Evolutionary conservation across 1,284 basidiomycete genomes (phyloP).

Genomic region (Meira miltonrushii): DNA sequence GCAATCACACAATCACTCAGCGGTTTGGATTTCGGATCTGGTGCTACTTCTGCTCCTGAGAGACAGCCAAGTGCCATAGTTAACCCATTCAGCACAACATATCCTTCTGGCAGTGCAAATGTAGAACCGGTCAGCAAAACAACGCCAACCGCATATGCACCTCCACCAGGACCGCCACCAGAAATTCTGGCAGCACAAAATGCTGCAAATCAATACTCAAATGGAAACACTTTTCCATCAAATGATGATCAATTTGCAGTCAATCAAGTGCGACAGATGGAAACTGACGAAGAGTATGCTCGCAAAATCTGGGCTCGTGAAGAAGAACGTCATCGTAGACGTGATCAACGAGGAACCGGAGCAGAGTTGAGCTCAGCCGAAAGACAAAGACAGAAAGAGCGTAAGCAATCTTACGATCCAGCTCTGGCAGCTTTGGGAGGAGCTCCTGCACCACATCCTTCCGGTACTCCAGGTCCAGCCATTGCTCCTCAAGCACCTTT

Average conservation of each 20-base stretch:
- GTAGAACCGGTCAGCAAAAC: neutral
- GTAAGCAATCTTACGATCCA: neutral
- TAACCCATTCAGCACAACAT: too few species aligned
- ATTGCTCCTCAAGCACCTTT: conserved; percentile 8
- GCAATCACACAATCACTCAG: neutral
- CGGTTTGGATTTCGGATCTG: neutral
- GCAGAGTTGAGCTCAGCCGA: neutral
- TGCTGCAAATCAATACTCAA: conserved; percentile 2
- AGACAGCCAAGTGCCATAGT: too few species aligned
- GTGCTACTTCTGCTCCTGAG: neutral
- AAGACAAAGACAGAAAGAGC: neutral
- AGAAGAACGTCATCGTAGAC: neutral
- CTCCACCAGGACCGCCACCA: conserved; percentile 8
- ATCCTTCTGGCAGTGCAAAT: neutral
- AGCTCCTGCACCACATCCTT: neutral
- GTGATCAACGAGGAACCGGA: neutral
- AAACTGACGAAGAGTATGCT: conserved; percentile 5
- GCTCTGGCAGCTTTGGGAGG: neutral
- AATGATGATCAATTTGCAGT: neutral
- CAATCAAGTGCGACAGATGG: neutral
- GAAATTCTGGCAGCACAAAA: neutral
- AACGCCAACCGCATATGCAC: neutral
- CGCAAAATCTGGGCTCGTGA: conserved; percentile 1
- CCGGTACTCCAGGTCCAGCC: neutral
- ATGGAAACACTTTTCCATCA: neutral